phyloP scores from a whole-genome alignment of 139 green algal species.

The Chlorella vulgaris region DNA sequence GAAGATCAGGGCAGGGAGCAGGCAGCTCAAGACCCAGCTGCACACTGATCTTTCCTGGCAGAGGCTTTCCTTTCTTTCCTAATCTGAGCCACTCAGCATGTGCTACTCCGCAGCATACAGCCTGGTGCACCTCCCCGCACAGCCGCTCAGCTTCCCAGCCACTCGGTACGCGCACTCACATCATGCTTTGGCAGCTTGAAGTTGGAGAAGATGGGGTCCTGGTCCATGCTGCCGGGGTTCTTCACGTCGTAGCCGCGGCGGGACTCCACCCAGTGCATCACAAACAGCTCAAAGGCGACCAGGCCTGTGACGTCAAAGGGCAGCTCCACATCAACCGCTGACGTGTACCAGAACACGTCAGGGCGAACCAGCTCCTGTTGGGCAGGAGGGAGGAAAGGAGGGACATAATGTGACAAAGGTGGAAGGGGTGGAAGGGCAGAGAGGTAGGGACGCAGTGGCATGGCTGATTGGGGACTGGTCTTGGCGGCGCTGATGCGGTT shows the following conservation, averaged over 20 bases:
- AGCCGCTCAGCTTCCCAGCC: background rate
- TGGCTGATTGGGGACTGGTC: too few relatives aligned
- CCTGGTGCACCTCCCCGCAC: background rate
- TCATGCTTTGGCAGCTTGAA: slow-evolving; percentile 77
- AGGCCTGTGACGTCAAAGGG: slow-evolving; percentile 80
- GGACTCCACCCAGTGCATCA: slow-evolving; percentile 83
- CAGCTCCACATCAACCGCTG: slow-evolving; percentile 57
- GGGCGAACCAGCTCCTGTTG: slow-evolving; percentile 67
- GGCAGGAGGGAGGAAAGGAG: background rate
- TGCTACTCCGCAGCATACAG: too few relatives aligned
- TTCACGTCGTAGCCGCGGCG: slow-evolving; percentile 80
- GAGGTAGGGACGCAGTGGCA: background rate
- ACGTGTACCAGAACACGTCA: slow-evolving; percentile 79
- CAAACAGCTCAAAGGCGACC: slow-evolving; percentile 83
- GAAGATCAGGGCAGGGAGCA: background rate
- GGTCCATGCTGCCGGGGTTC: slow-evolving; percentile 81
- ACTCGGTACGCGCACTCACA: slow-evolving; percentile 31
- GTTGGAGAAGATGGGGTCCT: slow-evolving; percentile 80
- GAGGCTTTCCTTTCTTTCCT: too few relatives aligned
- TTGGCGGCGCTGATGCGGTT: slow-evolving; percentile 53
- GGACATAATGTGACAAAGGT: background rate
- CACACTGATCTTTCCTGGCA: too few relatives aligned
- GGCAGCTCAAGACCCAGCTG: too few relatives aligned
- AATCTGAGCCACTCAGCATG: too few relatives aligned
- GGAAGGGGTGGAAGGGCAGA: background rate